These are phyloP conservation scores for Oehlia diaphana DNA, from an alignment of 192 early-diverging fungal species.

Conservation along the genomic window DNA sequence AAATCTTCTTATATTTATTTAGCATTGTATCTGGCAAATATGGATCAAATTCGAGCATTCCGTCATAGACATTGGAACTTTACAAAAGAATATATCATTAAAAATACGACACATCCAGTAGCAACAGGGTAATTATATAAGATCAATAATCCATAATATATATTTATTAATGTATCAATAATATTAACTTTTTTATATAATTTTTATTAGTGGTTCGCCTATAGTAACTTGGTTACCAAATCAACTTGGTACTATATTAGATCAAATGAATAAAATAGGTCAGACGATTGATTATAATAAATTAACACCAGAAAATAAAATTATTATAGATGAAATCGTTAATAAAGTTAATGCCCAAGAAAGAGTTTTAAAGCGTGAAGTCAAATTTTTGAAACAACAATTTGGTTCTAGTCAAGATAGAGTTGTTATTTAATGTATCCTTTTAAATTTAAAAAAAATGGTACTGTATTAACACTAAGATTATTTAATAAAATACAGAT, in stretches of 20 bases:
- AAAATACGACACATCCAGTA: constrained; percentile 70
- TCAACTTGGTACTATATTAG: constrained; percentile 61
- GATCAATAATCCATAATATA: no score
- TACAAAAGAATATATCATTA: constrained; percentile 83
- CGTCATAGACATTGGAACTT: constrained; percentile 88
- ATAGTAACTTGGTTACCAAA: constrained; percentile 75
- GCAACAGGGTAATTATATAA: constrained; percentile 59
- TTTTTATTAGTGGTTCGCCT: constrained; percentile 56
- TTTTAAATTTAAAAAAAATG: no score
- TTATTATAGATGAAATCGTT: constrained; percentile 59
- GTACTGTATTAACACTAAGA: no score
- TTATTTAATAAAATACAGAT: no score
- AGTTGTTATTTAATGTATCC: neutral
- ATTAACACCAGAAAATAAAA: constrained; percentile 59
- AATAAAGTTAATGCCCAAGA: constrained; percentile 62
- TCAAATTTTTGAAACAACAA: constrained; percentile 47
- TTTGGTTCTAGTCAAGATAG: constrained; percentile 27
- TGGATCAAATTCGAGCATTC: constrained; percentile 85
- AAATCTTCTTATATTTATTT: constrained; percentile 30
- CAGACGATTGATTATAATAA: constrained; percentile 54
- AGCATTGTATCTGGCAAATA: constrained; percentile 72
- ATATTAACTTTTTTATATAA: no score
- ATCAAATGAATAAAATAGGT: constrained; percentile 61
- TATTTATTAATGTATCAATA: no score
- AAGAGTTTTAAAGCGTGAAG: constrained; percentile 67